Evolutionary conservation across 2,329 filamentous ascomycete species (phyloP).

Genomic region (Beauveria varroae): DNA sequence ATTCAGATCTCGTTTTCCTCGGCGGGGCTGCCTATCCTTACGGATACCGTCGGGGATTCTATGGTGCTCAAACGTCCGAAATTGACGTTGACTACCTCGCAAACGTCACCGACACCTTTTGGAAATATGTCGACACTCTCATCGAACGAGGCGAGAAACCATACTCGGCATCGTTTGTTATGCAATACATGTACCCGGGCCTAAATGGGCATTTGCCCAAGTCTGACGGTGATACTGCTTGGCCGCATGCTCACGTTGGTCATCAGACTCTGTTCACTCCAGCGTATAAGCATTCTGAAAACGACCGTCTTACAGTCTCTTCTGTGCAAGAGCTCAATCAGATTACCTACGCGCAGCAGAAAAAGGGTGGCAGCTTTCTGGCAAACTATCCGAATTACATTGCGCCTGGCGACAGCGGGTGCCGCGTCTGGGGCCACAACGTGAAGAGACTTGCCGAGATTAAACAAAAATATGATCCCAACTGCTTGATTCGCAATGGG

Average conservation of each 20-base stretch:
- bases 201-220: background rate
- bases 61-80: slow-evolving; percentile 3
- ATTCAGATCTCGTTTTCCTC: slow-evolving; percentile 2
- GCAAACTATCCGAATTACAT: slow-evolving; percentile 11
- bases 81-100: slow-evolving; percentile 4
- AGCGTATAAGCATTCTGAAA: background rate
- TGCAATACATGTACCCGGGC: slow-evolving; percentile 9
- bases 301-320: background rate
- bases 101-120: slow-evolving; percentile 1
- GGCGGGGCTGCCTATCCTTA: slow-evolving; percentile 9
- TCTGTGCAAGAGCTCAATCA: background rate
- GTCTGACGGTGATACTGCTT: background rate
- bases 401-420: background rate
- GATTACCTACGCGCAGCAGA: slow-evolving; percentile 4
- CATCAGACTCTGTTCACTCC: slow-evolving; percentile 8
- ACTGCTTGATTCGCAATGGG: slow-evolving; percentile 6
- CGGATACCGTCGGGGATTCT: slow-evolving; percentile 8
- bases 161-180: slow-evolving; percentile 6
- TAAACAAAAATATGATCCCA: slow-evolving; percentile 7
- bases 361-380: background rate
- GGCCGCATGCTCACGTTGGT: slow-evolving; percentile 4
- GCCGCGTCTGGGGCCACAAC: slow-evolving; percentile 4
- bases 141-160: background rate
- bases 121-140: background rate
- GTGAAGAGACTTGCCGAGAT: background rate